Conservation (phyloP, 2,329 filamentous ascomycete genomes). For the Aspergillus unguis region DNA sequence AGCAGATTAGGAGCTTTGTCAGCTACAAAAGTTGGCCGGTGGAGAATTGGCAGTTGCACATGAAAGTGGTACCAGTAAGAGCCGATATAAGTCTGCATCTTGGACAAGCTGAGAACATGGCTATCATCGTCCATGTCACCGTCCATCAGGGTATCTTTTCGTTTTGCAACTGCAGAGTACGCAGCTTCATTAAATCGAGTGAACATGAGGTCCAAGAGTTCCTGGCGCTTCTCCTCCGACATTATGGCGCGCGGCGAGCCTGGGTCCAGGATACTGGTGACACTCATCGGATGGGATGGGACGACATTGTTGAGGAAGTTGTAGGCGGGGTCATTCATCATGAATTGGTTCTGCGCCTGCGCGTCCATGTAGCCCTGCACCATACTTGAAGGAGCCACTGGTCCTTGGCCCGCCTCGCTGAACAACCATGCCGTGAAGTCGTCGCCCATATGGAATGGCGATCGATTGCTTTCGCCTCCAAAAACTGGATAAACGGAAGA, state of each 20-base stretch:
- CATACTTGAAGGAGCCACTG: conserved; percentile 46
- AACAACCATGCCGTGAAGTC: conserved; percentile 85
- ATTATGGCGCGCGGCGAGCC: conserved; percentile 74
- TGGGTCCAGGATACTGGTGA: conserved; percentile 79
- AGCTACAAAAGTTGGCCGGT: conserved; percentile 88
- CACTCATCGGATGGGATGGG: conserved; percentile 79
- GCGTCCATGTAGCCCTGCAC: conserved; percentile 41
- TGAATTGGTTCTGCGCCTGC: conserved; percentile 50
- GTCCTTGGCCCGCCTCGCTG: conserved; percentile 60
- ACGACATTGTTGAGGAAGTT: conserved; percentile 49
- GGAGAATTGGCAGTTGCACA: conserved; percentile 87
- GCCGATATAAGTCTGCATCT: conserved; percentile 93
- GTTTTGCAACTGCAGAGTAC: conserved; percentile 67
- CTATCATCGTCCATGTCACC: conserved; percentile 66
- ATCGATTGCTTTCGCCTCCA: conserved; percentile 79
- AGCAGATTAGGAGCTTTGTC: conserved; percentile 82
- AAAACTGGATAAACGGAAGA: conserved; percentile 73
- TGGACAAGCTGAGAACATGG: conserved; percentile 73
- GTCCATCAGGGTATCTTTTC: conserved; percentile 72
- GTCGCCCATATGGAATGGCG: conserved; percentile 81
- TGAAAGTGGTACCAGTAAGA: conserved; percentile 97
- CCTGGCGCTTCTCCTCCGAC: conserved; percentile 81
- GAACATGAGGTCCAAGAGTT: conserved; percentile 77
- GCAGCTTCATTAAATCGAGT: conserved; percentile 78
- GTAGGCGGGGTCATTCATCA: conserved; percentile 49